Evolutionary conservation across 73 alveolate species (phyloP).

Genomic region (Paramecium sonneborni): DNA sequence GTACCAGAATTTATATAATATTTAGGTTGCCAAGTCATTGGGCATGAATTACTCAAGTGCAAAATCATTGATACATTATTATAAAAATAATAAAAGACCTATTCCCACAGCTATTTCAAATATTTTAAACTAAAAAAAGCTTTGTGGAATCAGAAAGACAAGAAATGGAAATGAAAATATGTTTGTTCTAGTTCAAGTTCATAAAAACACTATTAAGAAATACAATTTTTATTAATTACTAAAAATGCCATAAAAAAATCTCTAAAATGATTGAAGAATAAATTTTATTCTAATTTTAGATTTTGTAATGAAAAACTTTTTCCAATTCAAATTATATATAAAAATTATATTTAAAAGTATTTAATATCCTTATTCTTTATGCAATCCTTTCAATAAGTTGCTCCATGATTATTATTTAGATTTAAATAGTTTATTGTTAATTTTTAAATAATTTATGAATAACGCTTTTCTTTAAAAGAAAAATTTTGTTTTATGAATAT

Average conservation of each 20-base stretch:
- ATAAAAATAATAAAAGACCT: slow-evolving; percentile 24
- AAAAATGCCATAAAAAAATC: neutral
- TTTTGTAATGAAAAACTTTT: too few species aligned
- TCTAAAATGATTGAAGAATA: neutral
- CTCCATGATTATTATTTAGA: neutral
- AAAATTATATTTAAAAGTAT: too few species aligned
- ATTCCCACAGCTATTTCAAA: neutral
- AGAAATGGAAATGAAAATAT: neutral
- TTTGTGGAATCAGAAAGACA: neutral
- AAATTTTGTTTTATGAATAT: neutral
- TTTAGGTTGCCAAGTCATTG: slow-evolving; percentile 31
- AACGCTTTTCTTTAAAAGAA: neutral
- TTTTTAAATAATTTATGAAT: neutral
- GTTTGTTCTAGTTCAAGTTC: neutral
- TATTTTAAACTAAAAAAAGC: neutral
- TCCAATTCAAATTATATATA: too few species aligned
- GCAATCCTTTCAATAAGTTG: neutral
- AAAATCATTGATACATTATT: slow-evolving; percentile 28
- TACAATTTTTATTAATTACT: neutral
- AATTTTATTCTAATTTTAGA: too few species aligned
- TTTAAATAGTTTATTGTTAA: neutral
- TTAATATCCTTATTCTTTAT: neutral
- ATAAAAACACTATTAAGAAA: neutral
- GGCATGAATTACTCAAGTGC: slow-evolving; percentile 22
- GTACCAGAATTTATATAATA: neutral